Conservation (phyloP, 2,329 filamentous ascomycete species). For the Verticillium longisporum region DNA sequence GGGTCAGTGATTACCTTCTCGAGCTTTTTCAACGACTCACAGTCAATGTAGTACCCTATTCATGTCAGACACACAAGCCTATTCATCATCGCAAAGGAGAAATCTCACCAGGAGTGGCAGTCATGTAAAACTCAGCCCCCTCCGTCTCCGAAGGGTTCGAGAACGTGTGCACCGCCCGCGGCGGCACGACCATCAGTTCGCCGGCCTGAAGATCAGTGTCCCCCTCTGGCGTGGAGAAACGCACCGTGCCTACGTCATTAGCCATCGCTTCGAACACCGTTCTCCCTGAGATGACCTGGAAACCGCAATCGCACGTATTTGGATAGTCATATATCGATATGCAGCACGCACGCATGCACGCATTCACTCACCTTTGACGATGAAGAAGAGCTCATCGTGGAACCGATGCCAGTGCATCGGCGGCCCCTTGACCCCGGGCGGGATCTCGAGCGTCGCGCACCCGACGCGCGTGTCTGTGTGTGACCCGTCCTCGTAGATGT, state of each 20-base stretch:
- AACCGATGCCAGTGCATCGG: constrained; percentile 31
- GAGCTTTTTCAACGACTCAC: constrained; percentile 15
- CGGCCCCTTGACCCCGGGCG: constrained; percentile 22
- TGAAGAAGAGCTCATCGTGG: constrained; percentile 27
- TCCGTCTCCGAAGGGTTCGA: constrained; percentile 24
- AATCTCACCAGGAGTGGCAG: constrained; percentile 22
- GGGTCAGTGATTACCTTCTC: constrained; percentile 5
- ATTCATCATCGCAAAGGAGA: background rate
- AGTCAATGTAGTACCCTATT: constrained; percentile 26
- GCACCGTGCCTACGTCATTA: constrained; percentile 16
- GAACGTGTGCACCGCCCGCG: constrained; percentile 26
- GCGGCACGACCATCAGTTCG: constrained; percentile 27
- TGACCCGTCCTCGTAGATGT: constrained; percentile 25
- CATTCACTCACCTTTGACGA: constrained; percentile 14
- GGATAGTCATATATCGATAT: too few species aligned
- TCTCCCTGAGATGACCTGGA: too few species aligned
- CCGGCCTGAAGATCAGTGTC: constrained; percentile 20
- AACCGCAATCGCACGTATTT: too few species aligned
- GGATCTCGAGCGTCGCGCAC: constrained; percentile 22
- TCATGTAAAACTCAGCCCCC: constrained; percentile 28
- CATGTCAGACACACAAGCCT: constrained; percentile 3
- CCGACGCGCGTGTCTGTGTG: constrained; percentile 25
- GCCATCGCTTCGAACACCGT: background rate
- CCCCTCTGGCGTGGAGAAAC: constrained; percentile 24
- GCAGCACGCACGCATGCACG: too few species aligned